These are phyloP conservation scores for Penicillium goetzii DNA, from an alignment of 495 filamentous ascomycete genomes.

Conservation along the genomic window DNA sequence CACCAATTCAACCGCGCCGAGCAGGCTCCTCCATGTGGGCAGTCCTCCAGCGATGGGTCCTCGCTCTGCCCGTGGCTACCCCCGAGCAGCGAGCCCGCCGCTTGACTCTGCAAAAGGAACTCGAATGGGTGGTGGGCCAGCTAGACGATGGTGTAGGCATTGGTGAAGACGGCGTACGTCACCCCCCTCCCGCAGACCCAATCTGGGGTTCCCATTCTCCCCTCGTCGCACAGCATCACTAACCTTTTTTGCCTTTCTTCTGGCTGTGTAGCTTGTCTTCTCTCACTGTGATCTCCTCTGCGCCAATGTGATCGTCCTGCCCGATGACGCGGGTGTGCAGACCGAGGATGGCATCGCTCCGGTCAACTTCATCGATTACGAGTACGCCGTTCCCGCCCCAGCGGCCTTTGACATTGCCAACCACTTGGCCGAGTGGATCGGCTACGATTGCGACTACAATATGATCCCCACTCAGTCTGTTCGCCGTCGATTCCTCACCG, in stretches of 20 bases:
- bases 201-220: background rate
- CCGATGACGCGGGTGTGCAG: constrained; percentile 40
- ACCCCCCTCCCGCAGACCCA: constrained; percentile 2
- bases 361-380: constrained; percentile 97
- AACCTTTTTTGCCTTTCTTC: constrained; percentile 20
- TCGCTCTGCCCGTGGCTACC: constrained; percentile 74
- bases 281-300: constrained; percentile 93
- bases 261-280: constrained; percentile 72
- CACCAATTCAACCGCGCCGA: constrained; percentile 62
- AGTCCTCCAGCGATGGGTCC: constrained; percentile 93
- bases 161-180: constrained; percentile 70
- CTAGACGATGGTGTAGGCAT: constrained; percentile 75
- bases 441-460: constrained; percentile 90
- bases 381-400: constrained; percentile 91
- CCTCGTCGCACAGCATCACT: background rate
- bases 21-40: constrained; percentile 85
- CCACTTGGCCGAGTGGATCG: constrained; percentile 98
- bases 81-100: constrained; percentile 68
- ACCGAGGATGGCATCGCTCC: constrained; percentile 42
- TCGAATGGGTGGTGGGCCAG: constrained; percentile 66
- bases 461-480: constrained; percentile 78
- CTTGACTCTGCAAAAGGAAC: constrained; percentile 70
- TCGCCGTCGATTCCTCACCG: constrained; percentile 78
- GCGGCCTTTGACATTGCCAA: constrained; percentile 99
- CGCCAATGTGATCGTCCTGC: constrained; percentile 92